A percentile compares a stretch with the other conserved stretches of the same genome.
phyloP scores from a whole-genome alignment of 2,329 filamentous ascomycete genomes.

The Exophiala aquamarina region DNA sequence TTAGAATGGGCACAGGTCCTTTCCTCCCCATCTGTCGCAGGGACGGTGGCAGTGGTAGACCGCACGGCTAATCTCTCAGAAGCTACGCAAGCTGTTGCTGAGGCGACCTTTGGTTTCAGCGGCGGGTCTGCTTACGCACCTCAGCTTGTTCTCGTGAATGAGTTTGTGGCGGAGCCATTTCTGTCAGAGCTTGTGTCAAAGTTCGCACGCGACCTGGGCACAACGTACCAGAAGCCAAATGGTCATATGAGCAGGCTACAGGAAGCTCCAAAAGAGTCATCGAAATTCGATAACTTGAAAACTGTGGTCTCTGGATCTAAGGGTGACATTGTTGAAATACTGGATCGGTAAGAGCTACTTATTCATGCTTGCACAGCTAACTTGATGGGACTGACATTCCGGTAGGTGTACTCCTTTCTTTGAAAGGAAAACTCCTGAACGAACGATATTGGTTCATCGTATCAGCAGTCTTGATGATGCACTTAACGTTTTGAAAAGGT shows the following conservation, averaged over 20 bases:
- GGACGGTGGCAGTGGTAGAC: conserved; percentile 59
- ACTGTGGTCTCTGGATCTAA: not conserved
- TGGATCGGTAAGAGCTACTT: not conserved
- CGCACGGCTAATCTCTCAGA: conserved; percentile 55
- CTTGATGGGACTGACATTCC: no score
- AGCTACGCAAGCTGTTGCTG: conserved; percentile 55
- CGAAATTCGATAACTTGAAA: not conserved
- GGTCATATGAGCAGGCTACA: not conserved
- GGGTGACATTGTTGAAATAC: not conserved
- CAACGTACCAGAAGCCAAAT: not conserved
- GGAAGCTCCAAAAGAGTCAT: not conserved
- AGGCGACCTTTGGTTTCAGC: conserved; percentile 55
- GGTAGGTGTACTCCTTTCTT: not conserved
- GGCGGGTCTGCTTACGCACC: conserved; percentile 62
- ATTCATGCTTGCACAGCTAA: no score
- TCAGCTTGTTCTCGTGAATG: conserved; percentile 64
- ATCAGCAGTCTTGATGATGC: conserved; percentile 1
- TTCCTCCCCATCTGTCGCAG: conserved; percentile 33
- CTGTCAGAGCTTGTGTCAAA: not conserved
- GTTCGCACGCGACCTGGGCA: not conserved
- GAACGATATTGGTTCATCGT: not conserved
- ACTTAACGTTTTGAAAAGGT: not conserved
- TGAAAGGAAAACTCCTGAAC: not conserved
- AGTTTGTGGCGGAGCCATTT: conserved; percentile 46
- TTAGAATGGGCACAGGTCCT: conserved; percentile 28